phyloP scores from a whole-genome alignment of 495 filamentous ascomycete genomes.

The Aspergillus hancockii region DNA sequence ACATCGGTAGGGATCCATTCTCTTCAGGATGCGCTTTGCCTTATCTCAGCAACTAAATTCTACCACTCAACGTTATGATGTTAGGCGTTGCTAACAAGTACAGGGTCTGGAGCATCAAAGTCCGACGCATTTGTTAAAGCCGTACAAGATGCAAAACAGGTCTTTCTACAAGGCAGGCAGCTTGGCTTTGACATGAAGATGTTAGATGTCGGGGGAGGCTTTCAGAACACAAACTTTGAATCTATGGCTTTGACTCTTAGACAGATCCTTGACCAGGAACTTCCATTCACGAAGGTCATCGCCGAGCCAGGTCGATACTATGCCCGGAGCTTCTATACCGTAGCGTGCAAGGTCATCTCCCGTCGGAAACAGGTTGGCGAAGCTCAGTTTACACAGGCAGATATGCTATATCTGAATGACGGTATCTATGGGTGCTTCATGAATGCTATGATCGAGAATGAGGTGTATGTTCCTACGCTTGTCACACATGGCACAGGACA shows the following conservation, averaged over 20 bases:
- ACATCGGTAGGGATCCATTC: constrained; percentile 40
- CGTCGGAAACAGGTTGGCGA: constrained; percentile 24
- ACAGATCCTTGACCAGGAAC: constrained; percentile 12
- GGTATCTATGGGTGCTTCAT: constrained; percentile 38
- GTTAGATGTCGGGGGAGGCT: constrained; percentile 38
- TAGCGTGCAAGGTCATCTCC: constrained; percentile 32
- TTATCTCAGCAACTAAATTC: too few relatives aligned
- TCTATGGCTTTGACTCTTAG: constrained; percentile 18
- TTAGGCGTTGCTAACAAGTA: neutral
- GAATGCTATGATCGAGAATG: constrained; percentile 30
- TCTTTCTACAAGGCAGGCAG: constrained; percentile 21
- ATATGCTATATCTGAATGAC: constrained; percentile 41
- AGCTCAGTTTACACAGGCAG: constrained; percentile 10
- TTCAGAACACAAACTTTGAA: constrained; percentile 28
- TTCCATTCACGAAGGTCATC: constrained; percentile 21
- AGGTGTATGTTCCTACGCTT: constrained; percentile 4
- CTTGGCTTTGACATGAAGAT: constrained; percentile 19
- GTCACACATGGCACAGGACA: neutral
- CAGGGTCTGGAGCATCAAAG: constrained; percentile 29
- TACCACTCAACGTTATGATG: too few relatives aligned
- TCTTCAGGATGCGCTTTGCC: too few relatives aligned
- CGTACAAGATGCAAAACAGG: constrained; percentile 25
- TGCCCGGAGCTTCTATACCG: constrained; percentile 28
- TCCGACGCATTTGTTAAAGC: constrained; percentile 25
- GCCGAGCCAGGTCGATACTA: constrained; percentile 38